Evolutionary conservation across 257 asterid species (phyloP).

Genomic region (Jacaranda copaia): DNA sequence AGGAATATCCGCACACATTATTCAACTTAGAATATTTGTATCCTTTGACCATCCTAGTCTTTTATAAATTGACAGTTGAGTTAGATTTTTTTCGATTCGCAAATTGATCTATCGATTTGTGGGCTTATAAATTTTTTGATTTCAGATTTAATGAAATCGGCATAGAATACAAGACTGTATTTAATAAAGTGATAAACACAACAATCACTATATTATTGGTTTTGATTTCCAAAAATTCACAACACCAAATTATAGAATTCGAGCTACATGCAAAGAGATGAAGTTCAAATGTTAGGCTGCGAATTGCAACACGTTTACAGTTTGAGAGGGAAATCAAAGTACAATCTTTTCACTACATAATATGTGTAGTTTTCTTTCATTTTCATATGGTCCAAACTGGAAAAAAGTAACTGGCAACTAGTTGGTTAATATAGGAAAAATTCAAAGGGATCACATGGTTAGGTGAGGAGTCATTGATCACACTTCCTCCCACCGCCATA

Average conservation of each 20-base stretch:
- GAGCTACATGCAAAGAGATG: not conserved
- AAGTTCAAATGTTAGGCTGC: not conserved
- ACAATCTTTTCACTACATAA: not conserved
- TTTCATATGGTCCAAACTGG: not conserved
- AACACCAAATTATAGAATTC: not conserved
- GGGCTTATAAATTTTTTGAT: no score
- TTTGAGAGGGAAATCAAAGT: not conserved
- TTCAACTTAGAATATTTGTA: no score
- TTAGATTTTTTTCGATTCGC: no score
- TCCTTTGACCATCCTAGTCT: no score
- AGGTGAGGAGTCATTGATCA: constrained; percentile 23
- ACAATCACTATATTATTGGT: not conserved
- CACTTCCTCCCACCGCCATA: no score
- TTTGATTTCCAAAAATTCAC: not conserved
- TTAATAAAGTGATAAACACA: not conserved
- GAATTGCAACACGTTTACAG: not conserved
- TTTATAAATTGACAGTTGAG: no score
- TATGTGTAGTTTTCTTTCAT: not conserved
- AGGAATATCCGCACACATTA: no score
- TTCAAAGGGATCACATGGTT: constrained; percentile 39
- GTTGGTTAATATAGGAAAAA: not conserved
- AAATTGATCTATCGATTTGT: no score
- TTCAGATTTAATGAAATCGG: no score
- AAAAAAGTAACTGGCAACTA: not conserved
- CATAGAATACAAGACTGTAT: no score